Conservation (phyloP, 2,329 filamentous ascomycete species). For the Trichoderma brevicompactum region DNA sequence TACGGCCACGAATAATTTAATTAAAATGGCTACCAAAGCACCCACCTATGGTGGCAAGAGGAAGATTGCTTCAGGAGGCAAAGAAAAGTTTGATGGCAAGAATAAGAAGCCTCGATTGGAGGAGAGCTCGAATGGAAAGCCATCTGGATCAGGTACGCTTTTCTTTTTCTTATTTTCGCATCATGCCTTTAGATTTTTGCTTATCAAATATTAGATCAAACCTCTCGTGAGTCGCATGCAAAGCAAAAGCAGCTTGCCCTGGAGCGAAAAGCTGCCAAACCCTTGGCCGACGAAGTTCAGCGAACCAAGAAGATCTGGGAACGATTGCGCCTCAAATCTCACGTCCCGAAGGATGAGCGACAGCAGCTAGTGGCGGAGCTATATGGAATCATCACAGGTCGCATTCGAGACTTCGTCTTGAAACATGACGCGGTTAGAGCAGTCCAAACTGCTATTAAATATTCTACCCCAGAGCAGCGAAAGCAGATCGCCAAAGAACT, state of each 20-base stretch:
- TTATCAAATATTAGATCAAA: conserved; percentile 46
- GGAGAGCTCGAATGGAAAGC: conserved; percentile 36
- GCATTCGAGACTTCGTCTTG: conserved; percentile 93
- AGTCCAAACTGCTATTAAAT: conserved; percentile 96
- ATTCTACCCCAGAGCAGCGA: conserved; percentile 82
- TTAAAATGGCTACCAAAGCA: conserved; percentile 54
- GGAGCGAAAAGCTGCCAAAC: conserved; percentile 91
- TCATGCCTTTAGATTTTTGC: background rate
- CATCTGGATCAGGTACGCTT: conserved; percentile 48
- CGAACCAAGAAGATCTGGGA: conserved; percentile 98
- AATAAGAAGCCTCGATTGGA: conserved; percentile 57
- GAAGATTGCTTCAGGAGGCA: conserved; percentile 54
- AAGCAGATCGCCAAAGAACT: conserved; percentile 86
- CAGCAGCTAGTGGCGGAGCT: conserved; percentile 86
- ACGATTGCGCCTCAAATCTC: conserved; percentile 86
- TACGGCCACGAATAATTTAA: conserved; percentile 31
- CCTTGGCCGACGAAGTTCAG: conserved; percentile 85
- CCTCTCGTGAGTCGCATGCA: conserved; percentile 82
- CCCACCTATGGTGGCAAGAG: conserved; percentile 58
- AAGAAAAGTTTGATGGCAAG: conserved; percentile 49
- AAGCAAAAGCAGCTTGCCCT: conserved; percentile 89
- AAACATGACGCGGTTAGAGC: conserved; percentile 98
- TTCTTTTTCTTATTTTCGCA: conserved; percentile 25
- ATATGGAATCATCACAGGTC: conserved; percentile 86
- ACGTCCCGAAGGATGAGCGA: conserved; percentile 87